Conservation (phyloP, 257 asterid species). For the Datura wrightii region DNA sequence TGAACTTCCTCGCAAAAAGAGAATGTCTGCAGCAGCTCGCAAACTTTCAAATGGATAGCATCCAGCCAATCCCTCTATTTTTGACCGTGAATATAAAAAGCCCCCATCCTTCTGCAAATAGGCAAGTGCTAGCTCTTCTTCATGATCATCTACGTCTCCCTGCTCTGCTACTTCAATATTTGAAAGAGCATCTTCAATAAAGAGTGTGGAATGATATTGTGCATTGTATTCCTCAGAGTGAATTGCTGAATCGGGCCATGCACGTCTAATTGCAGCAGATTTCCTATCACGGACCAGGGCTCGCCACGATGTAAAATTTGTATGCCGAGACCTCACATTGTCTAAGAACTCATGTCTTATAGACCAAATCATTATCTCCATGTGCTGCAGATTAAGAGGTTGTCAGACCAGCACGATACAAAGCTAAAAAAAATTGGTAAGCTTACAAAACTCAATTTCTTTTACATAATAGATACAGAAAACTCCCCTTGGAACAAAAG, state of each 20-base stretch:
- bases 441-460: background rate
- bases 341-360: conserved; percentile 77
- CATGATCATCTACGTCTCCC: conserved; percentile 51
- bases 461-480: background rate
- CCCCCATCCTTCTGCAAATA: conserved; percentile 55
- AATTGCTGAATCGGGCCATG: conserved; percentile 74
- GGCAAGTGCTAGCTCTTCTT: conserved; percentile 55
- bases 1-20: conserved; percentile 85
- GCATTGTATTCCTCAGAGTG: conserved; percentile 46
- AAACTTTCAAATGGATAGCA: conserved; percentile 83
- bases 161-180: conserved; percentile 72
- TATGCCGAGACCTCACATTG: conserved; percentile 60
- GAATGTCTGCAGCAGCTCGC: conserved; percentile 83
- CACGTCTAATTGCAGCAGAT: conserved; percentile 67
- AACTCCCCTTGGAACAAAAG: background rate
- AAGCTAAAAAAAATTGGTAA: background rate
- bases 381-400: conserved; percentile 61
- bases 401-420: background rate
- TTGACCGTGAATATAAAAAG: conserved; percentile 50
- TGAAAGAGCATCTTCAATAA: conserved; percentile 87
- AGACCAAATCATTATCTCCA: conserved; percentile 92
- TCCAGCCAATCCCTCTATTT: conserved; percentile 72
- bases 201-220: conserved; percentile 61
- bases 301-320: conserved; percentile 66
- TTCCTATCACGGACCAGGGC: conserved; percentile 70